Evolutionary conservation across 345 rosid species (phyloP).

Genomic region (Triadica sebifera): DNA sequence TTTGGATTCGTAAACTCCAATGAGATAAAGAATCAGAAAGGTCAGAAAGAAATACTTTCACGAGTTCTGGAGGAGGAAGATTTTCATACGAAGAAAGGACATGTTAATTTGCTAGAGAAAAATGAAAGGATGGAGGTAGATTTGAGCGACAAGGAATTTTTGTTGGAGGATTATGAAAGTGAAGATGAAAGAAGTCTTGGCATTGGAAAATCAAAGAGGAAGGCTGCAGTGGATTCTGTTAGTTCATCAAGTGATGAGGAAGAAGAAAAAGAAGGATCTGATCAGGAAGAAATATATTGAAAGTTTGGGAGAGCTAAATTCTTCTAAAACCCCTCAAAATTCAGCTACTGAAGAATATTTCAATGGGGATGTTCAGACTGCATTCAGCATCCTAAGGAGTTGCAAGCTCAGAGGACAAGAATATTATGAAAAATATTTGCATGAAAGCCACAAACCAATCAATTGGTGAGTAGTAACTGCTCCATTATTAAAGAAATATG

Average conservation of each 20-base stretch:
- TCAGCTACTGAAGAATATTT: slow-evolving; percentile 43
- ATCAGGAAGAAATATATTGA: slow-evolving; percentile 34
- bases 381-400: slow-evolving; percentile 64
- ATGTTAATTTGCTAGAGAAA: slow-evolving; percentile 22
- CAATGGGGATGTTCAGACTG: slow-evolving; percentile 54
- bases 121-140: slow-evolving; percentile 35
- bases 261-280: slow-evolving; percentile 32
- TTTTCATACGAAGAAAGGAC: slow-evolving; percentile 17
- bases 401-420: slow-evolving; percentile 81
- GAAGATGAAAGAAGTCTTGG: slow-evolving; percentile 52
- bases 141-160: slow-evolving; percentile 54
- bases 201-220: slow-evolving; percentile 50
- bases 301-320: slow-evolving; percentile 51
- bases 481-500: not conserved
- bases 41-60: slow-evolving; percentile 17
- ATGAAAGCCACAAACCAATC: slow-evolving; percentile 97
- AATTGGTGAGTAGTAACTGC: slow-evolving; percentile 49
- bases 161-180: slow-evolving; percentile 84
- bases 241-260: slow-evolving; percentile 71
- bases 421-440: slow-evolving; percentile 93
- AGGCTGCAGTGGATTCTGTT: slow-evolving; percentile 35
- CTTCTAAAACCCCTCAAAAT: slow-evolving; percentile 26
- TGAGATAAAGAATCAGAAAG: slow-evolving; percentile 29
- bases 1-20: slow-evolving; percentile 25
- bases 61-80: slow-evolving; percentile 27